phyloP scores from a whole-genome alignment of 257 asterid genomes.

The Gentiana macrophylla region DNA sequence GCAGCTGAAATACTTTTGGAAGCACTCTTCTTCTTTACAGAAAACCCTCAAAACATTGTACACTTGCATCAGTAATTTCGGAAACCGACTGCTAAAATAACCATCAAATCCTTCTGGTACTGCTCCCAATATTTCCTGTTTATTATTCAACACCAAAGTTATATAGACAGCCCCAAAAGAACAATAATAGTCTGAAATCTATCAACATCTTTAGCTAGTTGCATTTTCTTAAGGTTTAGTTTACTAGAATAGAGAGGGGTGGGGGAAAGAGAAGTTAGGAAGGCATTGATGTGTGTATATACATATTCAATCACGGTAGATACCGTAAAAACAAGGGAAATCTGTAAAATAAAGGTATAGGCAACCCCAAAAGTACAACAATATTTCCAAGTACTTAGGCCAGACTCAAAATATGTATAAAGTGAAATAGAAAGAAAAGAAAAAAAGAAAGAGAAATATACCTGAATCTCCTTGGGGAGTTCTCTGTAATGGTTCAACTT shows the following conservation, averaged over 20 bases:
- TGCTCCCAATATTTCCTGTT: conserved; percentile 64
- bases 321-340: no score
- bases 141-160: background rate
- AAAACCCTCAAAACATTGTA: conserved; percentile 48
- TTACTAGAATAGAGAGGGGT: no score
- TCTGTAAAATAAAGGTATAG: no score
- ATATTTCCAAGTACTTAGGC: background rate
- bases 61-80: conserved; percentile 63
- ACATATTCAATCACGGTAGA: no score
- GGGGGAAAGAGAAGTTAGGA: no score
- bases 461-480: conserved; percentile 89
- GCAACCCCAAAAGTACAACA: background rate
- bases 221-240: no score
- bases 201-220: no score
- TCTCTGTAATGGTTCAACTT: conserved; percentile 87
- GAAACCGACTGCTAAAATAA: conserved; percentile 73
- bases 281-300: no score
- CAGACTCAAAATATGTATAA: background rate
- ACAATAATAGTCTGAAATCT: no score
- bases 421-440: background rate
- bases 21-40: conserved; percentile 58
- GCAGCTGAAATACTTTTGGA: conserved; percentile 45
- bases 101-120: conserved; percentile 81
- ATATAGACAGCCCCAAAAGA: no score
- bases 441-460: conserved; percentile 10